Evolutionary conservation across 257 asterid genomes (phyloP), one percentile per base, ranked within the genome.

Genomic region (Solanum tarijense): DNA sequence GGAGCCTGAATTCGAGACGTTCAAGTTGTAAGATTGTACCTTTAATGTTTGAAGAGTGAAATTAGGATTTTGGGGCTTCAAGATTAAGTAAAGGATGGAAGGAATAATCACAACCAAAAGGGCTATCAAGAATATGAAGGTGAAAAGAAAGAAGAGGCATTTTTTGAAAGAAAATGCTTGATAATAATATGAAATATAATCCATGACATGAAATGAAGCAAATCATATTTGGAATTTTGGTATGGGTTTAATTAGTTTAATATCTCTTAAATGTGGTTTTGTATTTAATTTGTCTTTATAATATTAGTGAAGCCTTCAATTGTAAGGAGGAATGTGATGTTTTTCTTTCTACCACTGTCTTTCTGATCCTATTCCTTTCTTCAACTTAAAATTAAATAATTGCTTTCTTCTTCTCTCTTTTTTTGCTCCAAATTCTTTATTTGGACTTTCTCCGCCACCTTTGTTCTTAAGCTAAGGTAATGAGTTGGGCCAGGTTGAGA

Each of bases 51-150:
- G 92, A 83, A 95, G 79, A 6, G 96, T 87, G 39, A 94, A 95
- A 31, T 55, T 62, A 12, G 98, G 98, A 85, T 89, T 83, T 62
- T 89, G 92, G 27, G 98, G 98, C 86, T 94, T 93, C 88, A 94
- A 72, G 71, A 90, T 35, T 11, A 93, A 83, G 79, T 88, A 2
- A 38, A 88, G 21, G 81, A 92, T 62, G 20, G 92, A 62, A 16
- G 92, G 81, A 16, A 91, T 86, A n/a, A 90, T 23, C 18, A 93
- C 93, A 12, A 86, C 16, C 9, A 92, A 3, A 73, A 93, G 38
- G 60, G 89, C 34, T 58, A 92, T 75, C 52, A 87, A 84, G 86
- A 90, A 78, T 20, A 91, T 62, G 90, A 91, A 91, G 3, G 84
- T 3, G 85, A 92, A 86, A 83, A 93, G 89, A 73, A 92, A 92